Conservation (phyloP, 805 yeast species). For the Lipomyces starkeyi region DNA sequence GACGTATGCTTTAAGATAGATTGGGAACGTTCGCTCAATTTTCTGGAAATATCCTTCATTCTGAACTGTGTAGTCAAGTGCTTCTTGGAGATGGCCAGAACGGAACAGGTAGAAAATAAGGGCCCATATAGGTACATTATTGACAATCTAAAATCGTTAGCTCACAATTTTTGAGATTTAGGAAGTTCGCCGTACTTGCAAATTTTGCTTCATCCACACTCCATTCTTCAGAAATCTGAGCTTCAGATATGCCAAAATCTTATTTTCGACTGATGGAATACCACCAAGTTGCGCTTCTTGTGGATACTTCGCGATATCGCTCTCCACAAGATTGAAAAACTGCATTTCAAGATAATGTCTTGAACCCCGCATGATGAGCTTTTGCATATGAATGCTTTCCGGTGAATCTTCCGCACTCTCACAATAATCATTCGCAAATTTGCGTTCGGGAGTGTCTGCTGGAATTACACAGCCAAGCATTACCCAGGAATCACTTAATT, state of each 20-base stretch:
- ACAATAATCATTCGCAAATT: conserved; percentile 46
- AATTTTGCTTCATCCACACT: conserved; percentile 58
- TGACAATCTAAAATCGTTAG: conserved; percentile 53
- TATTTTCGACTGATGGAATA: conserved; percentile 72
- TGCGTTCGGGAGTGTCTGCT: conserved; percentile 41
- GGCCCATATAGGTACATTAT: conserved; percentile 95
- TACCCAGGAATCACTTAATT: conserved; percentile 75
- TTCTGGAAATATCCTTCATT: conserved; percentile 78
- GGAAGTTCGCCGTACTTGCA: conserved; percentile 47
- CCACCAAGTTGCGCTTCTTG: conserved; percentile 63
- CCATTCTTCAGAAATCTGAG: conserved; percentile 52
- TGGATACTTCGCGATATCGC: conserved; percentile 59
- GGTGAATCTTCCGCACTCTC: conserved; percentile 42
- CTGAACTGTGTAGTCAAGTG: conserved; percentile 66
- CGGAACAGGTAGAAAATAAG: conserved; percentile 81
- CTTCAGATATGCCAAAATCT: conserved; percentile 67
- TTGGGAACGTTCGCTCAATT: conserved; percentile 82
- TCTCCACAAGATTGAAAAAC: conserved; percentile 75
- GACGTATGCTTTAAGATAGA: conserved; percentile 74
- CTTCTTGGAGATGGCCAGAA: conserved; percentile 81
- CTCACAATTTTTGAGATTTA: background rate
- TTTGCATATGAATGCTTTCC: conserved; percentile 47
- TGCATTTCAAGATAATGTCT: conserved; percentile 72
- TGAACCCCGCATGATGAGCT: conserved; percentile 60
- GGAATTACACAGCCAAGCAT: conserved; percentile 59